Evolutionary conservation across 2,329 filamentous ascomycete species (phyloP), one percentile per base, ranked within the genome.

Genomic region (Cercospora citrullina): DNA sequence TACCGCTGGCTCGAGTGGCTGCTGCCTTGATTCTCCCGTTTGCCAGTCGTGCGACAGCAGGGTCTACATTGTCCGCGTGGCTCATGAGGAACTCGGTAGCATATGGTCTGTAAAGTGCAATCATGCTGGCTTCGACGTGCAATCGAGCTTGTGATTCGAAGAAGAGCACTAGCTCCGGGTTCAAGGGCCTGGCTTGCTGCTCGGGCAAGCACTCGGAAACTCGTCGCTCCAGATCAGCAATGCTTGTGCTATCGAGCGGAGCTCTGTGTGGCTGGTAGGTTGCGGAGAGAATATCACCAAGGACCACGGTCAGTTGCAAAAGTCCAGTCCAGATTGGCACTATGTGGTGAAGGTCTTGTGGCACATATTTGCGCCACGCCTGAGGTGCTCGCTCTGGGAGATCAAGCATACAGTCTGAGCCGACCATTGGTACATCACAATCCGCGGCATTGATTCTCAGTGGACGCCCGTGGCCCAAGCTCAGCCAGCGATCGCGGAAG

Each of bases 401-500:
- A 14, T 67, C 65, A 42, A 60, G 14, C 53, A 69, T 51, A 9
- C 60, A 60, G 28, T 68, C 68, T 4, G 63, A 26, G 16, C 55
- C 60, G 36, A 66, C 65, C 68, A 66, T 68, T 12, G 68, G 53
- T 14, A 69, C 65, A 36, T 67, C 63, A 33, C 68, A 69, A 53
- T 69, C 68, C 10, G 62, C 63, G 10, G 64, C 59, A 30, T 69
- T 64, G 28, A 69, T 69, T n/a, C 68, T 42, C 5, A 65, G 60
- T 14, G 68, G 68, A 16, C 64, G 63, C 21, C 66, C 66, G 14
- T 68, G 48, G 12, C 61, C 64, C 14, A 70, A 63, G 36, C 66
- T 65, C 10, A 70, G 64, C 66, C 66, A 68, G 48, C 68, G 66
- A 36, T 70, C 68, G 6, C 66, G 64, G 39, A 64, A 66, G 48